Conservation (phyloP, 139 green algal genomes). For the Chlamydomonas schloesseri region DNA sequence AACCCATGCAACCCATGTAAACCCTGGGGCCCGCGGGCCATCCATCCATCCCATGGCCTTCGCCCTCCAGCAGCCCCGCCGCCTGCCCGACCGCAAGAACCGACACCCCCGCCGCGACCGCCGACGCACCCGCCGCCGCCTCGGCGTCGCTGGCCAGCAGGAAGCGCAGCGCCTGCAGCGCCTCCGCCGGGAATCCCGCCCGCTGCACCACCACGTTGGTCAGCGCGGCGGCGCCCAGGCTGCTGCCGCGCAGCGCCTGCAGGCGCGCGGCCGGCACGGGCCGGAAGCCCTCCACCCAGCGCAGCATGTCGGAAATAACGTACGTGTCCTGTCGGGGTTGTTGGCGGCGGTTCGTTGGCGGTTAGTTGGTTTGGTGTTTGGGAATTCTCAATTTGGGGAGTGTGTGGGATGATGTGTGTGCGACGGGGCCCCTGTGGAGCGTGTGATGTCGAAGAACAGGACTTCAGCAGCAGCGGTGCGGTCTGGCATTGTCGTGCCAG, state of each 20-base stretch:
- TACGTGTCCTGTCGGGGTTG: conserved; percentile 54
- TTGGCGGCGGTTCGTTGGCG: no score
- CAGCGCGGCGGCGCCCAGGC: conserved; percentile 15
- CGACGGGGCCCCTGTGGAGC: no score
- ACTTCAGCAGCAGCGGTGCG: no score
- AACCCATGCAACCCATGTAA: no score
- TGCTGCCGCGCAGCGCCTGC: conserved; percentile 42
- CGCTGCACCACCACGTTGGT: conserved; percentile 25
- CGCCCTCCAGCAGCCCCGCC: no score
- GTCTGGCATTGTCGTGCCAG: no score
- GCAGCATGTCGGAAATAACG: conserved; percentile 56
- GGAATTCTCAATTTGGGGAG: no score
- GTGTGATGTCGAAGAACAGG: no score
- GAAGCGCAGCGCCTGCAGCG: conserved; percentile 63
- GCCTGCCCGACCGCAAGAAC: background rate
- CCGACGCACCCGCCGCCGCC: conserved; percentile 21
- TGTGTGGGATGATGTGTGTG: no score
- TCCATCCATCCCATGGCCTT: background rate
- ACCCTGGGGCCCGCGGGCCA: no score
- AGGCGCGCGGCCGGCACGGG: conserved; percentile 32
- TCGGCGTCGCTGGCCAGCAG: conserved; percentile 39
- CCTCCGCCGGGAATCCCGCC: conserved; percentile 41
- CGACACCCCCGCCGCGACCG: background rate
- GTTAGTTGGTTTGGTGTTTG: no score
- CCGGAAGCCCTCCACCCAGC: conserved; percentile 26